These are phyloP conservation scores for Helichrysum umbraculigerum DNA, from an alignment of 129 eudicot species.

Conservation along the genomic window DNA sequence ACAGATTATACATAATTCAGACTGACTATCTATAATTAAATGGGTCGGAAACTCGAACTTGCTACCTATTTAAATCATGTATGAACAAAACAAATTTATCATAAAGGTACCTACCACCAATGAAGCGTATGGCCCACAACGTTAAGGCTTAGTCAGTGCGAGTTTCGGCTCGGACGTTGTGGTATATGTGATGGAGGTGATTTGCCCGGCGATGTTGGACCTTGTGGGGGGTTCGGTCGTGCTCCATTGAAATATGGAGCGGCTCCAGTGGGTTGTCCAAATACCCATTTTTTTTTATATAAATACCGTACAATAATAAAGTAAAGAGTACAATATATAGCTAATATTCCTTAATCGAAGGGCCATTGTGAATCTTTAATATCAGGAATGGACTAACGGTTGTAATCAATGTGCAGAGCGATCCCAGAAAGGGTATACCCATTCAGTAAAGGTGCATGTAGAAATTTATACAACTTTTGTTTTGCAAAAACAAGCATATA, in stretches of 20 bases:
- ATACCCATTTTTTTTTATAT: too few species aligned
- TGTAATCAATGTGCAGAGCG: constrained; percentile 44
- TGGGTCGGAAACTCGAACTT: neutral
- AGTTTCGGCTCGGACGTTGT: too few species aligned
- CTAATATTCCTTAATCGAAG: neutral
- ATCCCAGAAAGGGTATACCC: constrained; percentile 91
- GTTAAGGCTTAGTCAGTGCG: too few species aligned
- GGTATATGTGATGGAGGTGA: too few species aligned
- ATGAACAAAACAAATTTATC: constrained; percentile 6
- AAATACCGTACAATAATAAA: too few species aligned
- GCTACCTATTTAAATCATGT: neutral
- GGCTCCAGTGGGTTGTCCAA: too few species aligned
- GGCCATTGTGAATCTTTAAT: neutral
- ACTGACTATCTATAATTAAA: neutral
- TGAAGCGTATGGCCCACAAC: too few species aligned
- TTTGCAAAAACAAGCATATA: constrained; percentile 51
- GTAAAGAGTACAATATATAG: too few species aligned
- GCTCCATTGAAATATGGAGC: too few species aligned
- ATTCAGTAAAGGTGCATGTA: constrained; percentile 79
- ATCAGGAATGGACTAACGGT: neutral
- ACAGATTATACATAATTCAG: neutral
- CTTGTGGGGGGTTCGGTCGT: too few species aligned
- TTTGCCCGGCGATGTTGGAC: too few species aligned
- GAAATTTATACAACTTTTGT: constrained; percentile 79
- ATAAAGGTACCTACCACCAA: too few species aligned